Evolutionary conservation across 2,329 filamentous ascomycete genomes (phyloP), one percentile per base, ranked within the genome.

Genomic region (Dactylellina drechsleri): DNA sequence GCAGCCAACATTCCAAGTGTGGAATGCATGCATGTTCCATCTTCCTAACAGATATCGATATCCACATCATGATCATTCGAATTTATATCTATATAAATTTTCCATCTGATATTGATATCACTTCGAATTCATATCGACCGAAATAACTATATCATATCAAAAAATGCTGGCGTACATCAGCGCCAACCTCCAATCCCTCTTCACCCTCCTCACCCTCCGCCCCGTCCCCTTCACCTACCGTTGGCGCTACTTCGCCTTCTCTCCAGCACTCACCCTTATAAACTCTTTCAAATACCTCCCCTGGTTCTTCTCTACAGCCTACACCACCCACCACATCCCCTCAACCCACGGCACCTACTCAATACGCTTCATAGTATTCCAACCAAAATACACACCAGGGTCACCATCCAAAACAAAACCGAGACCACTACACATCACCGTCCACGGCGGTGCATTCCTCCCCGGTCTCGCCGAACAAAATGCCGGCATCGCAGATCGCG

Each of bases 391-490:
- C 23, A 18, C 28, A 4, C 56, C 62, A 26, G 60, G 49, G 13
- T 66, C 61, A 18, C 70, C 70, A 15, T 47, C 70, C 8, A 52
- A 56, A 36, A 52, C 62, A 15, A 74, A 74, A 45, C 23, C 77
- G 1, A 79, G 82, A 20, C 84, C 84, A 0, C 78, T 86, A 3
- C 84, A 85, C 71, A 78, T 85, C 50, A 81, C 84, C 62, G 81
- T 84, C 40, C 84, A 85, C 68, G 81, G 82, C 26, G 84, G 84
- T 2, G 83, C 77, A 16, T 85, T 84, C 78, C 77, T 85, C 12
- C 83, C 82, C 23, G 84, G 83, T 18, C 72, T 84, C 1, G 80
- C 84, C 1, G 84, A 85, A 56, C 78, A 81, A 4, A 78, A 81
- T 23, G 81, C 81, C 0, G 61, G 76, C 0, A 83, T 83, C 61